phyloP scores from a whole-genome alignment of 306 rosid species.

The Adenanthera pavonina region DNA sequence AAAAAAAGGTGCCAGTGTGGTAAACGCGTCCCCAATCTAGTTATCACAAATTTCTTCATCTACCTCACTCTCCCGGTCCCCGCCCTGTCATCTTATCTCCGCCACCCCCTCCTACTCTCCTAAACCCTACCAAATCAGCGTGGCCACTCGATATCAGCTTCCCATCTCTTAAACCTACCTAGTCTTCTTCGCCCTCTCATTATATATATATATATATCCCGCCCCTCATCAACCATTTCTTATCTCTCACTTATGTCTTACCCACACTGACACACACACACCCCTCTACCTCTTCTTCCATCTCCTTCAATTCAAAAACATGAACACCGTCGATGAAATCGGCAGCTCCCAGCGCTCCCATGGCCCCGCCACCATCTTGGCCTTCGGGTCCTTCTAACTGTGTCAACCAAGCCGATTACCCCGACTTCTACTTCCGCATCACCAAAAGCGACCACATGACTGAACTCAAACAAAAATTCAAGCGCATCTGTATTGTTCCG shows the following conservation, averaged over 20 bases:
- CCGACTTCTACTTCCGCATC: conserved; percentile 65
- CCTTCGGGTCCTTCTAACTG: conserved; percentile 55
- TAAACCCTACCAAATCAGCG: not conserved
- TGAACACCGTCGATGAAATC: conserved; percentile 58
- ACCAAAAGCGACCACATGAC: conserved; percentile 67
- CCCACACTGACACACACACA: not conserved
- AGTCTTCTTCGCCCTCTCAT: no score
- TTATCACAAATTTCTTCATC: not conserved
- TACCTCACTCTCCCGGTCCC: not conserved
- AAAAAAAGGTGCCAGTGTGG: no score
- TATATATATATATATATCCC: no score
- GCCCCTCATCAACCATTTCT: not conserved
- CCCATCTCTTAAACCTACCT: conserved; percentile 49
- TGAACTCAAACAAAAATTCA: conserved; percentile 58
- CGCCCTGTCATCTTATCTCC: no score
- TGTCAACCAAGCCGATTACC: conserved; percentile 51
- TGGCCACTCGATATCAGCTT: conserved; percentile 22
- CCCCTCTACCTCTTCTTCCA: no score
- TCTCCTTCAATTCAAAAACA: not conserved
- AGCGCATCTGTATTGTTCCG: conserved; percentile 74
- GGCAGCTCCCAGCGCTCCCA: conserved; percentile 53
- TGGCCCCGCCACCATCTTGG: conserved; percentile 62
- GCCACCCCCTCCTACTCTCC: no score
- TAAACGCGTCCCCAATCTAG: no score
- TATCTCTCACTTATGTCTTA: not conserved